Evolutionary conservation across 352 stramenopile species (phyloP), one percentile per base, ranked within the genome.

Genomic region (Elongisporangium senticosum): DNA sequence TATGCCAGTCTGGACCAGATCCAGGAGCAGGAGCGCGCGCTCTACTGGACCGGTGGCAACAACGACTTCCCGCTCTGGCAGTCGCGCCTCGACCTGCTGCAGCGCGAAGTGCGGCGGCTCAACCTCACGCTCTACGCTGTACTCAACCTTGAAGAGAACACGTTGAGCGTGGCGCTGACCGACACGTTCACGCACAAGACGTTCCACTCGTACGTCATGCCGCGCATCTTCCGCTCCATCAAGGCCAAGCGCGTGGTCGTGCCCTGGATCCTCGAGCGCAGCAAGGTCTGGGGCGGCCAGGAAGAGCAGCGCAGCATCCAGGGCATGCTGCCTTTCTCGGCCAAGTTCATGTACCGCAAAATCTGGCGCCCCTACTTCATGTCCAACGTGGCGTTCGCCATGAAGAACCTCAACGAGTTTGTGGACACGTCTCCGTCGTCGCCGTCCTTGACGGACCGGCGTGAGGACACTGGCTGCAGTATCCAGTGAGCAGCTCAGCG

Each of bases 321-420:
- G 48, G 59, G 71, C 8, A 83, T 90, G 77, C 63, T 94, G 59
- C 80, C 84, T 7, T 87, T 90, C 57, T 88, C 82, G 5, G 79
- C 83, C 11, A 75, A 74, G 58, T 89, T 94, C 64, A 69, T 94
- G 55, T 92, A 94, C 61, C 81, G 83, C 59, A 89, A 90, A 67
- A 71, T 94, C 55, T 94, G 84, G 82, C 78, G 76, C 19, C 84
- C 81, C 7, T 93, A 89, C 65, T 93, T 91, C 59, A 83, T 86
- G 67, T 81, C 55, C 62, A 89, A 93, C 56, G 76, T 93, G 24
- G 81, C 79, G 1, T 72, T 85, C 26, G 77, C 79, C 2, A 91
- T 93, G 79, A 88, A 88, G 50, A 87, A 87, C 65, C 61, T 93
- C 21, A 82, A 89, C 66, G 77, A 91, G 64, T 89, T 89, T 58